phyloP scores from a whole-genome alignment of 352 stramenopile species.

The Phytophthora kernoviae region DNA sequence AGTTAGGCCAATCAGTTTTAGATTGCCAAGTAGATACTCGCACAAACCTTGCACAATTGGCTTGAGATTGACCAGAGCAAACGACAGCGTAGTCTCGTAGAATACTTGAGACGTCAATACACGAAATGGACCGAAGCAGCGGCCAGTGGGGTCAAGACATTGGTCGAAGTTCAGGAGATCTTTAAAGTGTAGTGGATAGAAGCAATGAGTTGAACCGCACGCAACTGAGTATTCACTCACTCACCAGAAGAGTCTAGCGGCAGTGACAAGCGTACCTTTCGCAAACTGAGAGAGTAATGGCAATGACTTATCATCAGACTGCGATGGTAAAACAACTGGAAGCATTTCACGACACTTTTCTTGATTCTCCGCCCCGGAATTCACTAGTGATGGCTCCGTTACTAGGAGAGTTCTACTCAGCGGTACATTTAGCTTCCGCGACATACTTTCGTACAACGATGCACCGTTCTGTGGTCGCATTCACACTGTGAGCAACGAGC shows the following conservation, averaged over 20 bases:
- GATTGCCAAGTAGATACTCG: not conserved
- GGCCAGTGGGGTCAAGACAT: constrained; percentile 34
- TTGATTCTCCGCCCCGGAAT: not conserved
- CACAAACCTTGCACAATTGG: constrained; percentile 86
- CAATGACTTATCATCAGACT: not conserved
- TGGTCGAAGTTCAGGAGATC: constrained; percentile 45
- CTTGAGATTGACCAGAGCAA: constrained; percentile 93
- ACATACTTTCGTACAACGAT: constrained; percentile 21
- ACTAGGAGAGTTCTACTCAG: constrained; percentile 37
- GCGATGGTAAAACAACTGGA: constrained; percentile 12
- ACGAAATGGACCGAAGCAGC: constrained; percentile 53
- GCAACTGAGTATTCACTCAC: too few relatives aligned
- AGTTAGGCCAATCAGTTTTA: not conserved
- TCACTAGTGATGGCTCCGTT: constrained; percentile 8
- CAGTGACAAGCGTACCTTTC: constrained; percentile 14
- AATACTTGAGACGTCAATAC: constrained; percentile 63
- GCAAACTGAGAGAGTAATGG: constrained; percentile 23
- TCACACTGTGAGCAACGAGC: too few relatives aligned
- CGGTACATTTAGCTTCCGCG: constrained; percentile 26
- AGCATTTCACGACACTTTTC: constrained; percentile 5
- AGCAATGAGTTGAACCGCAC: not conserved
- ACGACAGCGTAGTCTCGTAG: constrained; percentile 55
- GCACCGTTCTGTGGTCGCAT: constrained; percentile 10
- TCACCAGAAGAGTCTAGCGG: too few relatives aligned
- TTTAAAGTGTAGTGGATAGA: constrained; percentile 1